Base-by-base conservation (phyloP, 2,329 filamentous ascomycete genomes). In the Neonectria punicea region DNA sequence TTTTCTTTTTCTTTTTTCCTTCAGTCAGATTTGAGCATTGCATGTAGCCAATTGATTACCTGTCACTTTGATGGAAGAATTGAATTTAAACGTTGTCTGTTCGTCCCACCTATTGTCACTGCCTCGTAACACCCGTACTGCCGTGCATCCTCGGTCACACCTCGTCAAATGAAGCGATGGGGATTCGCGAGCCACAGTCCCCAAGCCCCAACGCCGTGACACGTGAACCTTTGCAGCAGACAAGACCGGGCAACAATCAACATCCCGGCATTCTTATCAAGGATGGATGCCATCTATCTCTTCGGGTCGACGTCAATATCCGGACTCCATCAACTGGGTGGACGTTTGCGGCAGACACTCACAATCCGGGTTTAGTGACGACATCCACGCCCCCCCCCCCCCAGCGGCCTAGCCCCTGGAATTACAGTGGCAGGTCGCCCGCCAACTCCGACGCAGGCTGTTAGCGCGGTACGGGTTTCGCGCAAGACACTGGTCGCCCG, bases 321-420 rank as follows among this genome's bases (percentile, higher is more conserved):
- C 49, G 6, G 34, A 28, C 53, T 57, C 16, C 36, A 39, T 39
- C 16, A 39, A n/a, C 36, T 5, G 36, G 16, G 1, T 39, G 7
- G 16, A n/a, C 14, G 14, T 39, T 39, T 39, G 36, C 36, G 36
- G 36, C 36, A 39, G 36, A 39, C 36, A 39, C 36, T 39, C 32
- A 34, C 14, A n/a, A 13, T 14, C 30, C 49, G 32, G 49, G 7
- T 30, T 13, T 20, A 50, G 63, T 66, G 63, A 66, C 63, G 63
- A 66, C 63, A 66, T 66, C 54, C 55, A 62, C 55, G 43, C 59
- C 63, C 63, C 46, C 20, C 50, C 39, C 32, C 9, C 16, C 22
- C 53, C 25, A 10, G 30, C 30, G 28, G n/a, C 58, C 46, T 28
- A 30, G 30, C 39, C 64, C 59, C 59, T 66, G 60, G 56, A 60